A percentile compares a stretch with the other conserved stretches of the same genome.
Evolutionary conservation across 164 flowering plant genomes (phyloP).

Genomic region (Euptelea pleiosperma): DNA sequence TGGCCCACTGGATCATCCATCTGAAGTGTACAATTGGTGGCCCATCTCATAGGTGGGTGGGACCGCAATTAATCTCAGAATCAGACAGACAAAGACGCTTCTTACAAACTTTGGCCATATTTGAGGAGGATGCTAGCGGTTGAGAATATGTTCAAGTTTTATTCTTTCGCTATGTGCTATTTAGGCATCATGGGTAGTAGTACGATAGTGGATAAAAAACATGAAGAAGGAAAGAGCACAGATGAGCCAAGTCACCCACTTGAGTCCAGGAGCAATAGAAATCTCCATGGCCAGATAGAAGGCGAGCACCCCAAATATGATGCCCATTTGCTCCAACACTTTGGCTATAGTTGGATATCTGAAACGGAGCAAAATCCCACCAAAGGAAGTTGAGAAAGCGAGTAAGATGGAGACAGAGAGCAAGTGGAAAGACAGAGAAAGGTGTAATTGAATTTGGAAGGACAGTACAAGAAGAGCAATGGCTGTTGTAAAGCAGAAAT

Average conservation of each 20-base stretch:
- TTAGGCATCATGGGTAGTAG: too few relatives aligned
- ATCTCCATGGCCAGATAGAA: slow-evolving; percentile 1
- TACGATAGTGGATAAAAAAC: background rate
- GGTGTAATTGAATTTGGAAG: background rate
- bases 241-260: background rate
- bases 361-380: background rate
- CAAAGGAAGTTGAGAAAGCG: background rate
- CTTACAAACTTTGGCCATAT: too few relatives aligned
- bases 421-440: background rate
- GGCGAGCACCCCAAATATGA: background rate
- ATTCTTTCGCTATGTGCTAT: too few relatives aligned
- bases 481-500: slow-evolving; percentile 1
- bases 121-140: too few relatives aligned
- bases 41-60: too few relatives aligned
- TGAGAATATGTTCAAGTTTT: too few relatives aligned
- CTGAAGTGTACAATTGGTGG: too few relatives aligned
- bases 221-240: background rate
- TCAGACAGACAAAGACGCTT: too few relatives aligned
- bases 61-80: too few relatives aligned
- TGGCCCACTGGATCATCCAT: too few relatives aligned
- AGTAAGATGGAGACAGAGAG: background rate
- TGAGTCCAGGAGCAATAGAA: background rate
- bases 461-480: slow-evolving; percentile 5
- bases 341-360: background rate
- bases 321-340: background rate